Evolutionary conservation across 371 early-diverging fungal species (phyloP), one percentile per base, ranked within the genome.

Genomic region (Rhizopus sp.): DNA sequence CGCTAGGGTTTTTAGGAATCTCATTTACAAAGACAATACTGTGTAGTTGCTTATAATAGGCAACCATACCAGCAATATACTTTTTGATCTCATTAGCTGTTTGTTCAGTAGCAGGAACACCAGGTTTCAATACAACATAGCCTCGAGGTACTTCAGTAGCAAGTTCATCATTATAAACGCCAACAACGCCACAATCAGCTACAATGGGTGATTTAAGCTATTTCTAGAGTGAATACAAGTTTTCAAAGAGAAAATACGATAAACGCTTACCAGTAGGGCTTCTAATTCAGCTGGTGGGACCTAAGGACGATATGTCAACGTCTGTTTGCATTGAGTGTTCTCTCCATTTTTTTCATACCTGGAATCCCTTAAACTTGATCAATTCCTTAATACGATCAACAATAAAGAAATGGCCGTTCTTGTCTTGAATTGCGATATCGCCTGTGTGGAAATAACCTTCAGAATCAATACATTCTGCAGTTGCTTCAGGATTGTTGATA

Each of bases 391-490:
- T 66, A 13, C 92, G 83, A 60, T 89, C 92, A 3, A 82, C 82
- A 16, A 91, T 77, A 57, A 62, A 84, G 47, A 91, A 82, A 53
- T 77, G 67, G 2, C 82, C 84, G 12, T 86, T 50, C 10, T 68
- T 58, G 59, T 89, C 87, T 2, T 86, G 70, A 5, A 80, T 54
- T 1, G 82, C 94, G 44, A 95, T 69, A 63, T 96, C 96, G 5
- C 93, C 95, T 0, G 92, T 92, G 51, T 89, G 92, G 46, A 93
- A 71, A 70, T 85, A 95, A 0, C 83, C 85, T 4, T 87, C 64
- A 3, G 54, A 46, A 55, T 88, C 87, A 12, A 88, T 81, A 5
- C 80, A 69, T 0, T 78, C 85, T 7, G 66, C 66, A 0, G 93
- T 92, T 0, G 90, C 93, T 55, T 86, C 60, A n/a, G 76, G 73